These are phyloP conservation scores for Podaxis mareebaensis DNA, from an alignment of 768 basidiomycete genomes.

Conservation along the genomic window DNA sequence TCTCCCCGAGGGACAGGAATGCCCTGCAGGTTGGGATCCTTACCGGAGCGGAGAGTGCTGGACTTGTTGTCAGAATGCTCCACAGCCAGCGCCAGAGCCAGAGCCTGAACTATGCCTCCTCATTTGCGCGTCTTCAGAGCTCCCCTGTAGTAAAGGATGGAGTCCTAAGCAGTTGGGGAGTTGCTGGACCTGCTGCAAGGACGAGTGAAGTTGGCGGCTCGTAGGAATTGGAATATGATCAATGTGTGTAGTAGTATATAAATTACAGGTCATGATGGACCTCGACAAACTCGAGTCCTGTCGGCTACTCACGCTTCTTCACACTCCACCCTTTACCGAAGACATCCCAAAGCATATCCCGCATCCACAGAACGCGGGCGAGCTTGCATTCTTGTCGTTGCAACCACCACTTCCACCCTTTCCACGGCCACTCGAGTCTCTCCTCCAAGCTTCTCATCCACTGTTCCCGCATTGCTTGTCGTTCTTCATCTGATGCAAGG, in stretches of 20 bases:
- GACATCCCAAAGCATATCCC: conserved; percentile 21
- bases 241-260: no score
- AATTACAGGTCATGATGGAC: neutral
- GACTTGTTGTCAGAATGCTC: neutral
- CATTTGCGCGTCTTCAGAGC: neutral
- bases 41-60: neutral
- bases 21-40: neutral
- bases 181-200: neutral
- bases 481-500: conserved; percentile 30
- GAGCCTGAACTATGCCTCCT: neutral
- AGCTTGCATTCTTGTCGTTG: conserved; percentile 27
- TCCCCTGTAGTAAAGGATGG: neutral
- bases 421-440: conserved; percentile 14
- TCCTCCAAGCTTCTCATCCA: conserved; percentile 24
- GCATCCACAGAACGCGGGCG: conserved; percentile 26
- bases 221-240: no score
- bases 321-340: neutral
- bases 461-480: conserved; percentile 23
- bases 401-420: conserved; percentile 31
- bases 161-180: neutral
- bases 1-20: neutral
- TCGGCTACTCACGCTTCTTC: neutral
- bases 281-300: neutral
- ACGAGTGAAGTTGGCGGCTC: neutral
- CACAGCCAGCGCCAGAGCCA: no score